Conservation (phyloP, 78 protist species). For the Isochrysis galbana region DNA sequence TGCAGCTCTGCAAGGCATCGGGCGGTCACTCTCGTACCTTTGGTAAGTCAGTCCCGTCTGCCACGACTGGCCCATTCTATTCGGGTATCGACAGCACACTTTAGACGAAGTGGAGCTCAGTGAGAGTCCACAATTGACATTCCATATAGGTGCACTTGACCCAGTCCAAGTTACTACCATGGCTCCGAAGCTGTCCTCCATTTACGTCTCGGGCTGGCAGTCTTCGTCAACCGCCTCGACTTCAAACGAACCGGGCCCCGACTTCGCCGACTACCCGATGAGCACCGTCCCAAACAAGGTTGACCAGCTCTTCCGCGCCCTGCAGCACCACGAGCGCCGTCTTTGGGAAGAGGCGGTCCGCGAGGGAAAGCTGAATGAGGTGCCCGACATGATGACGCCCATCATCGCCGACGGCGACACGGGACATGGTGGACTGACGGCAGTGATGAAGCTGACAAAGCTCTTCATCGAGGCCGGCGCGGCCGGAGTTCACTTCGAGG, state of each 20-base stretch:
- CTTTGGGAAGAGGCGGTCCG: constrained; percentile 53
- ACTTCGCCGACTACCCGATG: constrained; percentile 83
- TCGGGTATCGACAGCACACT: constrained; percentile 15
- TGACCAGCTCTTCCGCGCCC: constrained; percentile 66
- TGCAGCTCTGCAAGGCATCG: not conserved
- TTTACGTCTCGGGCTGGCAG: constrained; percentile 84
- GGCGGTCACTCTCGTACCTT: not conserved
- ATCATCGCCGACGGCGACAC: constrained; percentile 95
- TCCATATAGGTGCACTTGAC: constrained; percentile 70
- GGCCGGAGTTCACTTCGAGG: constrained; percentile 91
- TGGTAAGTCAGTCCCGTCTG: not conserved
- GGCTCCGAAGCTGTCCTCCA: constrained; percentile 65
- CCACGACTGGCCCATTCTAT: not conserved
- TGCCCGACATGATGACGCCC: constrained; percentile 72
- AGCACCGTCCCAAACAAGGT: constrained; percentile 80
- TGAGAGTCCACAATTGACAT: constrained; percentile 26
- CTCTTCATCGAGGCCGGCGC: constrained; percentile 89
- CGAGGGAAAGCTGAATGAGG: constrained; percentile 24
- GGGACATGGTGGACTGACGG: constrained; percentile 92
- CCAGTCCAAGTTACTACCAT: constrained; percentile 77
- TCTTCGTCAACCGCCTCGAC: constrained; percentile 72
- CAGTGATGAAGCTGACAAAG: constrained; percentile 86
- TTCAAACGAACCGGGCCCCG: constrained; percentile 83
- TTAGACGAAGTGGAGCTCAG: too few species aligned
- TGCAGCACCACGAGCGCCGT: constrained; percentile 75